Base-by-base conservation (phyloP, 352 stramenopile genomes). In the Lagenidium sp. region DNA sequence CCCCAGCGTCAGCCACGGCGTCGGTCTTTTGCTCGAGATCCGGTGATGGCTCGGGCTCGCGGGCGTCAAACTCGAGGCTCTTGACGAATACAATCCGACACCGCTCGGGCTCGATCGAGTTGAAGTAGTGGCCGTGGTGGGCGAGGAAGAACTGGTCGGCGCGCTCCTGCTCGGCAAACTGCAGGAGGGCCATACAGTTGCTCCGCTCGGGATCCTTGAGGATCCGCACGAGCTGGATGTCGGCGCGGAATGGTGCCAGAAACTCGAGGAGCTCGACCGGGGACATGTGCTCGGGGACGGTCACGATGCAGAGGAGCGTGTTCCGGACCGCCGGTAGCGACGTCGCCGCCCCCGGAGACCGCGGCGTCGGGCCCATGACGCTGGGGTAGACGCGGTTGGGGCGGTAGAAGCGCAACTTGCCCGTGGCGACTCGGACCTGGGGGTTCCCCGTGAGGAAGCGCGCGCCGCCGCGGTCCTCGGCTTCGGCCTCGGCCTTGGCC, bases 81-180 rank as follows among this genome's bases (percentile, higher is more conserved):
- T 74, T 62, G 32, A 96, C 83, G 55, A 96, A 96, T 36, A 95
- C 83, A 53, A 95, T 85, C 39, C 88, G 85, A 60, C 83, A 96
- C 6, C 73, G 69, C 45, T 94, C 79, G 30, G 82, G 80, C 64
- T 96, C 83, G 34, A 96, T 93, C 43, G 85, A 96, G 57, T 93
- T 96, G 56, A 95, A 96, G 46, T 88, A 92, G 23, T 74, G 89
- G 47, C 85, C 82, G 36, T 96, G 95, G 53, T 91, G 86, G 21
- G 75, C 77, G 59, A 90, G 44, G 34, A 86, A 94, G 46, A 94
- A 94, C 54, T 86, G 74, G 36, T 90, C 82, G 2, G 82, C 82
- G 52, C 74, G 62, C 23, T 90, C 74, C 42, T 90, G 79, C n/a
- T 53, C 53, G 23, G 68, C 51, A 54, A 92, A 94, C 46, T 91